Conservation (phyloP, 768 basidiomycete species). For the Pulveroboletus sp. region DNA sequence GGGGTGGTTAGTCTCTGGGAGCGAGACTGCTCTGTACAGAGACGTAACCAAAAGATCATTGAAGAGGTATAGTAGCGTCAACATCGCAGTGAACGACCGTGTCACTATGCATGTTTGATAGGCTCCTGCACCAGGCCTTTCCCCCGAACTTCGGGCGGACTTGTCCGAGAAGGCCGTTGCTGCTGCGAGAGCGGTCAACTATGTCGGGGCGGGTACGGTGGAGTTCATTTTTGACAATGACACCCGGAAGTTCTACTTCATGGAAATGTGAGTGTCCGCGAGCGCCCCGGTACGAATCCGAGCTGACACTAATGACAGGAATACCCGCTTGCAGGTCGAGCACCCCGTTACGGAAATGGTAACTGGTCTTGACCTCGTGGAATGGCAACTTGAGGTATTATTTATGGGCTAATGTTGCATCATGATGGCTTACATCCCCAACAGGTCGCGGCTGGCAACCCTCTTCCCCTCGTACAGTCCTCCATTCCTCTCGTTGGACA, state of each 20-base stretch:
- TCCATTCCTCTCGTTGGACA: conserved; percentile 86
- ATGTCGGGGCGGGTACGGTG: conserved; percentile 90
- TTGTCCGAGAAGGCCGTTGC: conserved; percentile 84
- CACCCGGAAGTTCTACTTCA: conserved; percentile 82
- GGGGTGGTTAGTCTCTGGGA: conserved; percentile 93
- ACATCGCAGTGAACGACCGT: neutral
- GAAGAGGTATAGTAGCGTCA: conserved; percentile 55
- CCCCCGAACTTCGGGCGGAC: conserved; percentile 71
- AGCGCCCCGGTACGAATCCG: neutral
- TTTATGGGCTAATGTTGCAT: neutral
- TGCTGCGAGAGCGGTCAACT: conserved; percentile 88
- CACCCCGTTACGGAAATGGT: conserved; percentile 96
- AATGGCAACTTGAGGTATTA: conserved; percentile 85
- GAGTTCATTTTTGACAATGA: conserved; percentile 97
- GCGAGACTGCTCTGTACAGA: conserved; percentile 86
- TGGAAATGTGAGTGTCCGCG: conserved; percentile 73
- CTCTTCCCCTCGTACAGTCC: conserved; percentile 71
- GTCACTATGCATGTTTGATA: conserved; percentile 26
- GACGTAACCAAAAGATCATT: conserved; percentile 93
- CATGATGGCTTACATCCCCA: neutral
- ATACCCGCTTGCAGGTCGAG: conserved; percentile 81
- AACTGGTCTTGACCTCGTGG: conserved; percentile 88
- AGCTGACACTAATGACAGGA: conserved; percentile 42
- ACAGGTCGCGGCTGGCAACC: conserved; percentile 84
- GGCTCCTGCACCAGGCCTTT: conserved; percentile 89